phyloP scores from a whole-genome alignment of 768 basidiomycete species.

The Trametes elegans region DNA sequence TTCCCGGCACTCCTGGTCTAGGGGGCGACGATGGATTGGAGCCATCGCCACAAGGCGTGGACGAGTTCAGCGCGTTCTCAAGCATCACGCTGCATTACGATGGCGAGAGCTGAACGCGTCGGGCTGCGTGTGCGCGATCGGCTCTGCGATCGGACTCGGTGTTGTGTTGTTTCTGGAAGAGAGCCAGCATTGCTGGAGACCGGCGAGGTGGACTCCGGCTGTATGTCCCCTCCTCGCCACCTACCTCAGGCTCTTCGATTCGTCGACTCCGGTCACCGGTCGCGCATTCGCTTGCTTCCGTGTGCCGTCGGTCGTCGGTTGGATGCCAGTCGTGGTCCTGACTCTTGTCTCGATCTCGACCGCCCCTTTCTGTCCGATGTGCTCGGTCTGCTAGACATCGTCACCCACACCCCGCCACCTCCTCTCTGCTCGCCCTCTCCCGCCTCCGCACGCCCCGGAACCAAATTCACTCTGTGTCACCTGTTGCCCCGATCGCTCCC shows the following conservation, averaged over 20 bases:
- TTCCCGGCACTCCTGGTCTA: conserved; percentile 38
- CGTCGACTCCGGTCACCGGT: conserved; percentile 7
- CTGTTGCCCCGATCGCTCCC: neutral
- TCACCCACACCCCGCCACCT: neutral
- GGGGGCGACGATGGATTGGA: conserved; percentile 44
- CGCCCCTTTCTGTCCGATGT: conserved; percentile 3
- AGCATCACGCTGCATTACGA: conserved; percentile 89
- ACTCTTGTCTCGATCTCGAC: conserved; percentile 7
- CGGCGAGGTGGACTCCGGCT: neutral
- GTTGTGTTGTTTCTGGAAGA: neutral
- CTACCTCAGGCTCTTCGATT: neutral
- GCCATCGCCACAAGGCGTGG: conserved; percentile 42
- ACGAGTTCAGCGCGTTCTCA: conserved; percentile 85
- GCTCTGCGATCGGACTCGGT: neutral
- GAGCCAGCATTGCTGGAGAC: neutral
- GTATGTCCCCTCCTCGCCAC: neutral
- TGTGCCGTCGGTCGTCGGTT: neutral
- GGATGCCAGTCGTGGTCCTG: neutral
- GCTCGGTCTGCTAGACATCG: conserved; percentile 8
- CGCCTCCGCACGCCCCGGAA: conserved; percentile 11
- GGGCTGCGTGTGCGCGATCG: conserved; percentile 1
- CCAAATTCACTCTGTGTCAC: neutral
- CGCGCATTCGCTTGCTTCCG: conserved; percentile 2
- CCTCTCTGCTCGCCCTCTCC: neutral
- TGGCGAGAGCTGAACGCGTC: conserved; percentile 46